Conservation (phyloP, 1,284 basidiomycete genomes). For the Cutaneotrichosporon sp. region DNA sequence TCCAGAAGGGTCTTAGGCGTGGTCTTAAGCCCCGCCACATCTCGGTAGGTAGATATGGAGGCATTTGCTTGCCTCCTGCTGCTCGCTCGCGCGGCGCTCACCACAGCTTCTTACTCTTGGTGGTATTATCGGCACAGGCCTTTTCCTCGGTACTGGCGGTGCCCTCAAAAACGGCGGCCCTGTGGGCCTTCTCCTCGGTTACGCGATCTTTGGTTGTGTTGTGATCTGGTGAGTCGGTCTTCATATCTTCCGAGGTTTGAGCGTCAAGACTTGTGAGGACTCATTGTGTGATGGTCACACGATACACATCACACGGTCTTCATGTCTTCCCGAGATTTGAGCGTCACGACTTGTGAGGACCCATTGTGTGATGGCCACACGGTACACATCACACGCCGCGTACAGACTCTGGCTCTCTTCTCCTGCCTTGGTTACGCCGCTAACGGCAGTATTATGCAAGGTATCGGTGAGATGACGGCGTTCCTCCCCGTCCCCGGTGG, state of each 20-base stretch:
- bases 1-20: neutral
- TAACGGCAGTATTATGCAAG: conserved; percentile 31
- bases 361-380: no score
- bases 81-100: conserved; percentile 11
- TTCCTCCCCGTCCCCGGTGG: conserved; percentile 56
- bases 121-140: conserved; percentile 7
- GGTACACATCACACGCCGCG: no score
- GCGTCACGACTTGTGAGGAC: neutral
- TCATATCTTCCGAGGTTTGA: no score
- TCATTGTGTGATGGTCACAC: no score
- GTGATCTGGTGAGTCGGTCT: conserved; percentile 24
- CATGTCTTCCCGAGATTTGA: no score
- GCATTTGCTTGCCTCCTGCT: no score
- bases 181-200: conserved; percentile 21
- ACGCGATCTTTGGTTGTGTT: conserved; percentile 37
- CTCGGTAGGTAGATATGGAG: neutral
- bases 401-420: no score
- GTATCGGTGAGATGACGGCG: conserved; percentile 49
- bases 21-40: neutral
- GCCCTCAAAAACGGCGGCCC: conserved; percentile 46
- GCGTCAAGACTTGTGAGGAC: neutral
- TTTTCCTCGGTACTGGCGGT: conserved; percentile 7
- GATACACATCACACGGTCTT: no score
- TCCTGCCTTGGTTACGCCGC: neutral
- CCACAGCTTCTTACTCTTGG: conserved; percentile 63